phyloP scores from a whole-genome alignment of 1,284 basidiomycete genomes.

The Fereydounia khargensis region DNA sequence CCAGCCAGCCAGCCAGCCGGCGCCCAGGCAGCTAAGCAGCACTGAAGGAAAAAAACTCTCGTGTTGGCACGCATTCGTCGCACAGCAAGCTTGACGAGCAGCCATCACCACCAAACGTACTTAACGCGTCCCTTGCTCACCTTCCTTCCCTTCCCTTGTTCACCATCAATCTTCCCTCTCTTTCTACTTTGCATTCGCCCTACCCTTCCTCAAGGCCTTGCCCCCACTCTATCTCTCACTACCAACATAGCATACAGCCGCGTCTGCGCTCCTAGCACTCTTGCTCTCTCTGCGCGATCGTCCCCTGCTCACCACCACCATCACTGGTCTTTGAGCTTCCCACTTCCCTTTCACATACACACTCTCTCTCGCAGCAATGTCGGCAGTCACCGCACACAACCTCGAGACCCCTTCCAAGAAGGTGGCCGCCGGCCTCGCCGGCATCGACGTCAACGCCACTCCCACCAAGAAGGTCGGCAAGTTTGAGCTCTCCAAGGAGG shows the following conservation, averaged over 20 bases:
- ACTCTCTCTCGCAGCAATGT: slow-evolving; percentile 10
- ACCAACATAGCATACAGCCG: no score
- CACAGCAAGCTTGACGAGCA: no score
- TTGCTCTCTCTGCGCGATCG: background rate
- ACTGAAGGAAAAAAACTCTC: no score
- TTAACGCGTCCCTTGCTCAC: background rate
- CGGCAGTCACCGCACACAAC: slow-evolving; percentile 36
- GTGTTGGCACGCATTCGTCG: no score
- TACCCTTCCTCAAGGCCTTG: background rate
- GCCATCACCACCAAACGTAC: background rate
- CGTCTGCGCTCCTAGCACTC: no score
- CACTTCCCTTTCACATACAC: slow-evolving; percentile 1
- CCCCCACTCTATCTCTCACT: no score
- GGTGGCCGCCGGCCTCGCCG: slow-evolving; percentile 49
- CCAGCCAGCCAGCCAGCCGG: no score
- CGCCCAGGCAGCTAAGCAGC: no score
- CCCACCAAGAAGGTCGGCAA: slow-evolving; percentile 42
- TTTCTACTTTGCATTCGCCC: background rate
- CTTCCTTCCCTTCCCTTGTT: background rate
- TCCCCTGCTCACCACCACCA: no score
- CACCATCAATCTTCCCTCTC: background rate
- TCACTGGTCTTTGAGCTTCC: background rate
- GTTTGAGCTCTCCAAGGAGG: slow-evolving; percentile 8
- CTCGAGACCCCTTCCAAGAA: slow-evolving; percentile 55
- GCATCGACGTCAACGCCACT: slow-evolving; percentile 52